phyloP scores from a whole-genome alignment of 768 basidiomycete species.

The Sporobolomyces roseus region DNA sequence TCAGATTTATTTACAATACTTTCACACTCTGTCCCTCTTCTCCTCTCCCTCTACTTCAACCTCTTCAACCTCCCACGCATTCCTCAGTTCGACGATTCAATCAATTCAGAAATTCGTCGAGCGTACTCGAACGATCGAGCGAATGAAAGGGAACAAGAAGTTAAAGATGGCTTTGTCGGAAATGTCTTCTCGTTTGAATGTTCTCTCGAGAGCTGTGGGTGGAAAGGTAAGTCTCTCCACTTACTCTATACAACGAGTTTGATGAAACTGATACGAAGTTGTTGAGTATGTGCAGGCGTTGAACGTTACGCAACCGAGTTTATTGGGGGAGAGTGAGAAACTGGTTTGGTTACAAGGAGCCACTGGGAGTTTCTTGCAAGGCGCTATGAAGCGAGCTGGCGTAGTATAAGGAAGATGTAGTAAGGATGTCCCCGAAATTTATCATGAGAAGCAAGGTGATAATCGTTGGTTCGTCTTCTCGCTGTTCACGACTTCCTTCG shows the following conservation, averaged over 20 bases:
- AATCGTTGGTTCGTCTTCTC: no score
- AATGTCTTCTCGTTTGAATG: constrained; percentile 29
- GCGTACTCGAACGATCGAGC: not conserved
- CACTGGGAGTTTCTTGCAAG: constrained; percentile 15
- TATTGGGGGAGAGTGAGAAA: constrained; percentile 28
- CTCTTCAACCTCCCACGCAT: constrained; percentile 74
- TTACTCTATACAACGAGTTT: not conserved
- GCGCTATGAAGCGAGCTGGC: not conserved
- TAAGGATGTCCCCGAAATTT: no score
- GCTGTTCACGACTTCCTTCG: no score
- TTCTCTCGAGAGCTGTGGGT: not conserved
- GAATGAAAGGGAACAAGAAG: not conserved
- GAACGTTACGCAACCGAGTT: constrained; percentile 18
- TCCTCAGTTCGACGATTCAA: constrained; percentile 62
- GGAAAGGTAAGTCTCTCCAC: not conserved
- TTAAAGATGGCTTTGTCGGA: constrained; percentile 22
- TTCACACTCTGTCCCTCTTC: constrained; percentile 76
- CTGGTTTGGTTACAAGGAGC: constrained; percentile 35
- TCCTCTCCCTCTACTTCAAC: constrained; percentile 69
- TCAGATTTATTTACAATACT: constrained; percentile 83
- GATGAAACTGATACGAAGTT: not conserved
- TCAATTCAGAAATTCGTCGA: constrained; percentile 1
- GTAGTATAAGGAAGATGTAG: not conserved
- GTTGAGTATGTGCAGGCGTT: not conserved
- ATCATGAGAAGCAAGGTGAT: no score